A percentile compares a stretch with the other conserved stretches of the same genome.
These are phyloP conservation scores for Exserohilum rostratum DNA, from an alignment of 2,329 filamentous ascomycete species.

Conservation along the genomic window DNA sequence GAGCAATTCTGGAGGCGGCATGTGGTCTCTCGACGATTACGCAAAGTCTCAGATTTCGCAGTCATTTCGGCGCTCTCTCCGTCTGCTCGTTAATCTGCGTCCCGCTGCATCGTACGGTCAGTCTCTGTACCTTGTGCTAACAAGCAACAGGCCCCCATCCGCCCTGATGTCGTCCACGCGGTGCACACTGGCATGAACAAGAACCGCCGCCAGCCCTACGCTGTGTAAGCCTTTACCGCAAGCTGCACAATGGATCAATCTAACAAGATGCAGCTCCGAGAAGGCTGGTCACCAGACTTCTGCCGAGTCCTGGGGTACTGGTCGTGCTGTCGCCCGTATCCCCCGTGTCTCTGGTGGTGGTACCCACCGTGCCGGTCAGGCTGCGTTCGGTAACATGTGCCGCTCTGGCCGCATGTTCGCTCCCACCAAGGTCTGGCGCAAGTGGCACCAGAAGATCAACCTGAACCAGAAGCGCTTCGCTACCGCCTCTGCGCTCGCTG, in stretches of 20 bases:
- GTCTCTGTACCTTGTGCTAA: slow-evolving; percentile 10
- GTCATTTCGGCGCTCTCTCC: not conserved
- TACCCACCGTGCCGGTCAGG: slow-evolving; percentile 99
- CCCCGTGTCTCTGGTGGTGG: slow-evolving; percentile 99
- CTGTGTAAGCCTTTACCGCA: slow-evolving; percentile 69
- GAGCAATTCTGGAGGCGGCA: slow-evolving; percentile 6
- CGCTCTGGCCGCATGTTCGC: slow-evolving; percentile 99
- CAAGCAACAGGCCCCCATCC: slow-evolving; percentile 73
- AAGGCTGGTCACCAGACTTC: slow-evolving; percentile 99
- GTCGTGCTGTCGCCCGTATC: slow-evolving; percentile 98
- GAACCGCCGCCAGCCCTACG: slow-evolving; percentile 99
- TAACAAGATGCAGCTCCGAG: slow-evolving; percentile 63
- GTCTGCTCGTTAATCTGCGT: not conserved
- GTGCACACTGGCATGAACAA: slow-evolving; percentile 99
- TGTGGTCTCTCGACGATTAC: not conserved
- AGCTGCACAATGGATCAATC: slow-evolving; percentile 10
- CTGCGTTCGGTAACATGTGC: slow-evolving; percentile 99
- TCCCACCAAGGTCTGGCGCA: slow-evolving; percentile 99
- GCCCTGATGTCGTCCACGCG: slow-evolving; percentile 98
- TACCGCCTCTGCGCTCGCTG: slow-evolving; percentile 95
- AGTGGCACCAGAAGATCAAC: slow-evolving; percentile 99
- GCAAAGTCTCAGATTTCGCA: slow-evolving; percentile 5
- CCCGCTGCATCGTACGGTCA: not conserved
- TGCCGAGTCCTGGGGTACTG: slow-evolving; percentile 99
- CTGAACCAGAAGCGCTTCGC: slow-evolving; percentile 98